These are phyloP conservation scores for Colletotrichum orchidophilum DNA, from an alignment of 2,329 filamentous ascomycete species.

Conservation along the genomic window DNA sequence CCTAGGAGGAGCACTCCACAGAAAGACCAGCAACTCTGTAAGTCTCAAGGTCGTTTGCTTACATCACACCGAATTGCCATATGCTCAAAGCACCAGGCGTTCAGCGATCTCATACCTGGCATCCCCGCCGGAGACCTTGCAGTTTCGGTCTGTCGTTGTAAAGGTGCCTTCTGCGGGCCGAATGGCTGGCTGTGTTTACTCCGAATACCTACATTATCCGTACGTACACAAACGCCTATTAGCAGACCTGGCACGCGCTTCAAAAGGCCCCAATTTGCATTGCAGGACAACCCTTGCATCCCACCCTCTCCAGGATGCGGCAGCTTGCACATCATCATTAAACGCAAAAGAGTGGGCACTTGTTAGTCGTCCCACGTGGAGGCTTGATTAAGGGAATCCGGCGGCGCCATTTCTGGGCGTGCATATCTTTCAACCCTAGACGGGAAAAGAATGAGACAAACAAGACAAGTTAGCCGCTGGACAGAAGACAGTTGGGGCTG, in stretches of 20 bases:
- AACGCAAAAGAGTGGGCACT: constrained; percentile 31
- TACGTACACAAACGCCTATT: neutral
- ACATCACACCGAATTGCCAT: neutral
- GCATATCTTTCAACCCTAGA: neutral
- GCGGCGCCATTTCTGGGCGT: constrained; percentile 12
- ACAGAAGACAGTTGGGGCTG: neutral
- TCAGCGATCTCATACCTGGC: neutral
- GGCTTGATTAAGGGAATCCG: constrained; percentile 16
- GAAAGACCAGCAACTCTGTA: constrained; percentile 3
- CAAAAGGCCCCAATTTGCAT: neutral
- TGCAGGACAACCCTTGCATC: constrained; percentile 1
- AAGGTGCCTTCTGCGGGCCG: neutral
- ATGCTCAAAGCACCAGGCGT: too few relatives aligned
- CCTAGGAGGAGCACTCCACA: neutral
- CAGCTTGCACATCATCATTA: constrained; percentile 34
- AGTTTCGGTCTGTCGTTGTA: neutral
- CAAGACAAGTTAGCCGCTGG: neutral
- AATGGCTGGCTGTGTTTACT: neutral
- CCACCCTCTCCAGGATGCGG: constrained; percentile 19
- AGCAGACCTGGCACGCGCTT: constrained; percentile 1
- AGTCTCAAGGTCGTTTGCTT: too few relatives aligned
- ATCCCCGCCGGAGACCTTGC: neutral
- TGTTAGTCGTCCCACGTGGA: constrained; percentile 29
- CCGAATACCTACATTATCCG: neutral
- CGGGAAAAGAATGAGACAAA: constrained; percentile 6